A percentile compares a stretch with the other conserved stretches of the same genome.
phyloP scores from a whole-genome alignment of 2,329 filamentous ascomycete species.

The Gnomoniopsis smithogilvyi region DNA sequence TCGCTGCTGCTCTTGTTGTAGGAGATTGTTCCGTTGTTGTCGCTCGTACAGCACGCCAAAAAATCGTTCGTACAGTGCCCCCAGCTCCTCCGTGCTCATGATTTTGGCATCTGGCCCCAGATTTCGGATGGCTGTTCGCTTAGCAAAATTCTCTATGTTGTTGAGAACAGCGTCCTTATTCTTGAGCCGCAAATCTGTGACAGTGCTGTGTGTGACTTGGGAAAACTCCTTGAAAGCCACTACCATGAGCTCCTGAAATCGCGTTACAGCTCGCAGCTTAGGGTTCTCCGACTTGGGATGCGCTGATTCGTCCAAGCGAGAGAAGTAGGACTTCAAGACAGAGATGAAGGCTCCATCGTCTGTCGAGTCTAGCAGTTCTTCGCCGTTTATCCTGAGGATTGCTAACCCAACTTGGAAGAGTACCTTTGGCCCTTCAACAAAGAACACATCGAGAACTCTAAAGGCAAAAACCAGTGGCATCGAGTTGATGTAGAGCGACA shows the following conservation, averaged over 20 bases:
- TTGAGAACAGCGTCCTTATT: slow-evolving; percentile 93
- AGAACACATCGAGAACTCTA: slow-evolving; percentile 94
- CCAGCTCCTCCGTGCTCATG: slow-evolving; percentile 79
- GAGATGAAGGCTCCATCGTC: slow-evolving; percentile 98
- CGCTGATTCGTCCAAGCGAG: slow-evolving; percentile 88
- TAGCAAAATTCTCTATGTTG: slow-evolving; percentile 96
- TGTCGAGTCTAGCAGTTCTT: slow-evolving; percentile 86
- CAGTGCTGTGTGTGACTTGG: slow-evolving; percentile 88
- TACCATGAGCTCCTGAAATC: slow-evolving; percentile 98
- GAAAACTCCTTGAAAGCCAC: slow-evolving; percentile 98
- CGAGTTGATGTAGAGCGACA: slow-evolving; percentile 98
- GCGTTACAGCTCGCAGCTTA: slow-evolving; percentile 88
- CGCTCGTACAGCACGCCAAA: slow-evolving; percentile 90
- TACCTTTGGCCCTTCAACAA: slow-evolving; percentile 95
- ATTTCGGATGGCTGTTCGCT: slow-evolving; percentile 93
- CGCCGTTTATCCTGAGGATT: slow-evolving; percentile 95
- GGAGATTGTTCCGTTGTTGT: slow-evolving; percentile 74
- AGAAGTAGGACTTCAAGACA: slow-evolving; percentile 91
- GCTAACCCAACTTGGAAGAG: slow-evolving; percentile 95
- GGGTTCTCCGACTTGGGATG: slow-evolving; percentile 95
- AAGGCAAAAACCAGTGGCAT: slow-evolving; percentile 99
- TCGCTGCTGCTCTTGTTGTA: slow-evolving; percentile 72
- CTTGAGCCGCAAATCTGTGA: slow-evolving; percentile 82
- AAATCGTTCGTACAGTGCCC: slow-evolving; percentile 89
- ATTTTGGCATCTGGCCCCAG: slow-evolving; percentile 94